Evolutionary conservation across 805 yeast species (phyloP).

Genomic region (Metschnikowia drakensbergensis): DNA sequence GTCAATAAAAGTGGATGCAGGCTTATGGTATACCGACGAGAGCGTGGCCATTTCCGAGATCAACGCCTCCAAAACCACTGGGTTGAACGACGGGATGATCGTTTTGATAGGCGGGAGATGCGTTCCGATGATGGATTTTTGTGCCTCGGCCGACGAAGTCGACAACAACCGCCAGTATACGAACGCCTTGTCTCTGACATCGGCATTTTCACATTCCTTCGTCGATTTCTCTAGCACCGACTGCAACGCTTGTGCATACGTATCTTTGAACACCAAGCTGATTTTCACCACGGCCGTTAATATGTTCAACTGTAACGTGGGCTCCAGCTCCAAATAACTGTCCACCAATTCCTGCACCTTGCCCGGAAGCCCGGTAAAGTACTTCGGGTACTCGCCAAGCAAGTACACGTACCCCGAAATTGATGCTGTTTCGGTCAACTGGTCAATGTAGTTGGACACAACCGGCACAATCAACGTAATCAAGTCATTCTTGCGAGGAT

Average conservation of each 20-base stretch:
- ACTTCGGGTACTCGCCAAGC: constrained; percentile 64
- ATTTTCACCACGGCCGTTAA: constrained; percentile 63
- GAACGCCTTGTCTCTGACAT: constrained; percentile 76
- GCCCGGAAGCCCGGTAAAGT: constrained; percentile 50
- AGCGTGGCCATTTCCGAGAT: constrained; percentile 76
- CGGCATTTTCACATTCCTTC: constrained; percentile 63
- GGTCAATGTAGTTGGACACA: constrained; percentile 45
- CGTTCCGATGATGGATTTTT: constrained; percentile 53
- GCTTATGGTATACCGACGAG: constrained; percentile 86
- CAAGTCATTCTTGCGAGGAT: constrained; percentile 49
- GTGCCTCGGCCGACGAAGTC: constrained; percentile 34
- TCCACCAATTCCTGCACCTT: constrained; percentile 46
- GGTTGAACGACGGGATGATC: constrained; percentile 68
- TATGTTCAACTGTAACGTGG: constrained; percentile 56
- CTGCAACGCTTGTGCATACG: constrained; percentile 48
- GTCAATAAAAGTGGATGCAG: constrained; percentile 61
- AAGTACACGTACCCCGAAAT: constrained; percentile 64
- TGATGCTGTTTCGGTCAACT: constrained; percentile 47
- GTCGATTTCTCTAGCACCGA: constrained; percentile 60
- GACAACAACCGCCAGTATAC: constrained; percentile 77
- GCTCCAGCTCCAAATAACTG: constrained; percentile 55
- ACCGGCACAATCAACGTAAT: constrained; percentile 54
- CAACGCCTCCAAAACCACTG: constrained; percentile 62
- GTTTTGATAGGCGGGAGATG: constrained; percentile 69
- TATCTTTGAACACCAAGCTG: constrained; percentile 23